Percentiles rank a stretch among this genome's conserved stretches.
These are phyloP conservation scores for Annona squamosa DNA, from an alignment of 164 flowering plant genomes.

Conservation along the genomic window DNA sequence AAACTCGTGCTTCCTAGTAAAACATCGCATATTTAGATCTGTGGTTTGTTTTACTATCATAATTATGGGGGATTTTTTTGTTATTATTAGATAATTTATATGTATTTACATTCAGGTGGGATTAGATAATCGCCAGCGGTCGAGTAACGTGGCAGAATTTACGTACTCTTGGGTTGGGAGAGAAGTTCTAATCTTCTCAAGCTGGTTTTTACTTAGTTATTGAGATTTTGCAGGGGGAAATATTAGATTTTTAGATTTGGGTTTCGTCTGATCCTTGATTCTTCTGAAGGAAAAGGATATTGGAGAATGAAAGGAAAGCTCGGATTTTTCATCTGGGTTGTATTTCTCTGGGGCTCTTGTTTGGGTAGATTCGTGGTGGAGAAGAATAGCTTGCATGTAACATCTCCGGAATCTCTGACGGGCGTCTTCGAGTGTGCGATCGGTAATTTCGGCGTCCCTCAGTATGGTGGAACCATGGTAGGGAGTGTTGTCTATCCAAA, in stretches of 20 bases:
- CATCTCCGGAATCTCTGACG: conserved; percentile 59
- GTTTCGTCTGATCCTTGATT: conserved; percentile 6
- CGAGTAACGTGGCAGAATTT: not conserved
- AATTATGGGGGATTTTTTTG: not conserved
- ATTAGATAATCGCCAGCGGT: not conserved
- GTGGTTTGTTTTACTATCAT: not conserved
- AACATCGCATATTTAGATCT: not conserved
- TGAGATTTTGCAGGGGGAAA: not conserved
- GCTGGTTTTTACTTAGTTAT: conserved; percentile 5
- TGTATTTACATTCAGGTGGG: too few relatives aligned
- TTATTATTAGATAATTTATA: too few relatives aligned
- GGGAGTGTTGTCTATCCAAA: conserved; percentile 74
- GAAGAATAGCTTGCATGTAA: conserved; percentile 84
- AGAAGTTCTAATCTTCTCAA: not conserved
- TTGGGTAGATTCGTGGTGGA: conserved; percentile 80
- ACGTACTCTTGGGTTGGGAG: not conserved
- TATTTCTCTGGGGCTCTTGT: conserved; percentile 33
- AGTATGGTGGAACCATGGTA: conserved; percentile 77
- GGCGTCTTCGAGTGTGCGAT: conserved; percentile 79
- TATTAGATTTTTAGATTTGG: conserved; percentile 8
- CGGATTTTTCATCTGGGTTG: conserved; percentile 31
- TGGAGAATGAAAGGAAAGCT: conserved; percentile 39
- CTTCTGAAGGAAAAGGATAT: not conserved
- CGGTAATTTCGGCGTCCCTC: conserved; percentile 95
- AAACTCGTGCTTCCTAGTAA: not conserved